Evolutionary conservation across 225 moss, liverwort and hornwort genomes (phyloP).

Genomic region (Bryoerythrophyllum caledonicum): DNA sequence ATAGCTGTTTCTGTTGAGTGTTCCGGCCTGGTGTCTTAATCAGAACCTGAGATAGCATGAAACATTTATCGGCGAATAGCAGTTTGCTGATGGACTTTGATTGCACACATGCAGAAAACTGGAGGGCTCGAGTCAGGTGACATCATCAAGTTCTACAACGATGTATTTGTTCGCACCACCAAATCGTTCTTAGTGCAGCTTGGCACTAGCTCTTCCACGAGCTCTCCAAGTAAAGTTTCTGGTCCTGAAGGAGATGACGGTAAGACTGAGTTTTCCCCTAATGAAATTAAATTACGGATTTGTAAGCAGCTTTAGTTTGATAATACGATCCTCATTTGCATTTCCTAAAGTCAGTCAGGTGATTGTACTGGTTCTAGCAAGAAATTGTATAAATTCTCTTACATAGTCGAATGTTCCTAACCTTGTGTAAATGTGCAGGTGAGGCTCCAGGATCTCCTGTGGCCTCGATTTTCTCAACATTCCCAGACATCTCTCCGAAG

Average conservation of each 20-base stretch:
- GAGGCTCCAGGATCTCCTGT: conserved; percentile 72
- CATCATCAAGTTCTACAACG: conserved; percentile 95
- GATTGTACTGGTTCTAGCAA: conserved; percentile 5
- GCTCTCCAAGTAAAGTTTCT: conserved; percentile 46
- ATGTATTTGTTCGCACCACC: conserved; percentile 84
- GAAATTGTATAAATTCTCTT: not conserved
- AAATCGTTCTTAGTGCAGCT: conserved; percentile 80
- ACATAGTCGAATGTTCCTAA: not conserved
- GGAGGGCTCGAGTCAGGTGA: conserved; percentile 85
- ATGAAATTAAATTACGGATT: not conserved
- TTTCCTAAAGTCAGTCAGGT: conserved; percentile 14
- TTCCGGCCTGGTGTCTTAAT: not conserved
- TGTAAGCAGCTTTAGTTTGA: not conserved
- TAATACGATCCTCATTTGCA: not conserved
- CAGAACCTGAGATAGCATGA: conserved; percentile 4
- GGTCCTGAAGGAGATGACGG: conserved; percentile 63
- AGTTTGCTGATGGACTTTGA: conserved; percentile 12
- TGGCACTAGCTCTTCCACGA: conserved; percentile 45
- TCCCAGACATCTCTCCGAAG: conserved; percentile 95
- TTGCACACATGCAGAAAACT: conserved; percentile 55
- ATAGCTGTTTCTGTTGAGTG: conserved; percentile 5
- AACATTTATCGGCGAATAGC: not conserved
- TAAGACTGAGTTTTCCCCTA: conserved; percentile 22
- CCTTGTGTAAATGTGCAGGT: conserved; percentile 33
- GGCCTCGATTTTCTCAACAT: conserved; percentile 69